Base-by-base conservation (phyloP, 2,329 filamentous ascomycete genomes). In the Pseudophaeomoniella oleicola region DNA sequence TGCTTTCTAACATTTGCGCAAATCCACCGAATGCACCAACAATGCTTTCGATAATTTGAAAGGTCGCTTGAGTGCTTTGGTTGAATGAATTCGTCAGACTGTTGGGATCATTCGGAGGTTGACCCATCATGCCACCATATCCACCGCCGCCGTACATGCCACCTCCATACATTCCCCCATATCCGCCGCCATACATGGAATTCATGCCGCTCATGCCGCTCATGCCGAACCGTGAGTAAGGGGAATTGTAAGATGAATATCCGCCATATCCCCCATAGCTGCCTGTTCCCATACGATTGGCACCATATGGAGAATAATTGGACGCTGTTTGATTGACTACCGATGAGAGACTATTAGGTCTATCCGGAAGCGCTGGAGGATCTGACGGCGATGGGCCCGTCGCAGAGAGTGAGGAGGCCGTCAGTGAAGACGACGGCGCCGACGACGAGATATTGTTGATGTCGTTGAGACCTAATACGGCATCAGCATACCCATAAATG, bases 1-100 rank as follows among this genome's bases (percentile, higher is more conserved):
- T 96, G 66, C 90, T 96, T 63, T 98, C 90, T 17, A 98, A 71
- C 90, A 98, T 98, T 65, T 98, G 90, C 10, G 92, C 85, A 55
- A 98, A 96, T 0, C 92, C 90, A 14, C 87, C 87, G 65, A 98
- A 98, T 2, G 90, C 87, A 16, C 85, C 84, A 11, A 98, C 90
- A 39, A 98, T 82, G 48, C 87, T 90, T 63, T 98, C 90, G 36
- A 98, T 85, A 71, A 98, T 85, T 66, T 96, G 90, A 54, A 98
- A 98, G 0, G 90, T 98, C 9, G 88, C 84, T 50, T 90, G 83
- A 0, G 92, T 98, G 64, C 82, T 90, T 58, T 93, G 87, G 55
- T 78, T 84, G 67, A 96, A 94, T 37, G 83, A 81, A 54, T 92
- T 83, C n/a, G 88, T 94, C 56, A 98, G 66, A 60, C 86, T 94